phyloP scores from a whole-genome alignment of 148 eudicot genomes.

The Hydrangea macrophylla region DNA sequence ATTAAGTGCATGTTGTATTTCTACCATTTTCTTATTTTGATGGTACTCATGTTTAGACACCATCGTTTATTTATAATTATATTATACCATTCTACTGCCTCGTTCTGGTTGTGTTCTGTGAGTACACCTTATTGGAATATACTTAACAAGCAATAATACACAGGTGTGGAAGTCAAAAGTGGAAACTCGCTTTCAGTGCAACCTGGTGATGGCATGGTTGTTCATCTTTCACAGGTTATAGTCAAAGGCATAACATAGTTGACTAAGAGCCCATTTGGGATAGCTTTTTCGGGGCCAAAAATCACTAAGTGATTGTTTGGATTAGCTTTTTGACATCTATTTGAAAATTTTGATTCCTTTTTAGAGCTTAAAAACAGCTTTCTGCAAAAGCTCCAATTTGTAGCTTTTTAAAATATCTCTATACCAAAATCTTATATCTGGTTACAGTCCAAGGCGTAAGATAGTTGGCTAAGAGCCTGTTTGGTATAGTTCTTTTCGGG shows the following conservation, averaged over 20 bases:
- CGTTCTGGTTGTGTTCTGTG: neutral
- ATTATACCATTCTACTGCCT: neutral
- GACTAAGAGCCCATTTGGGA: neutral
- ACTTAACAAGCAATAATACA: neutral
- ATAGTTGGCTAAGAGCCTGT: neutral
- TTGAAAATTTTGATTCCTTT: no score
- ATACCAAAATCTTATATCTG: no score
- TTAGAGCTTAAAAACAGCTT: no score
- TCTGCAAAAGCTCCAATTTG: no score
- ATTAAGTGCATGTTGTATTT: no score
- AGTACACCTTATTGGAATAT: neutral
- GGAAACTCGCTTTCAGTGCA: conserved; percentile 48
- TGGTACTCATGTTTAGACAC: neutral
- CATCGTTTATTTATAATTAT: neutral
- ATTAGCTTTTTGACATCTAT: no score
- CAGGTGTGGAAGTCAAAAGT: conserved; percentile 65
- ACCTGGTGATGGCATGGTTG: conserved; percentile 41
- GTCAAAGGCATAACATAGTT: neutral
- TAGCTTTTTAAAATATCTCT: no score
- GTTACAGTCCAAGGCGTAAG: no score
- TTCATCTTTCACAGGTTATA: conserved; percentile 74
- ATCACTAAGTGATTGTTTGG: no score
- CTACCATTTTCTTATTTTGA: no score
- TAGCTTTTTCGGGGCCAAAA: neutral
- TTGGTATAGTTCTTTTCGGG: neutral